These are phyloP conservation scores for Trichoderma sp. DNA, from an alignment of 2,329 filamentous ascomycete species.

Conservation along the genomic window DNA sequence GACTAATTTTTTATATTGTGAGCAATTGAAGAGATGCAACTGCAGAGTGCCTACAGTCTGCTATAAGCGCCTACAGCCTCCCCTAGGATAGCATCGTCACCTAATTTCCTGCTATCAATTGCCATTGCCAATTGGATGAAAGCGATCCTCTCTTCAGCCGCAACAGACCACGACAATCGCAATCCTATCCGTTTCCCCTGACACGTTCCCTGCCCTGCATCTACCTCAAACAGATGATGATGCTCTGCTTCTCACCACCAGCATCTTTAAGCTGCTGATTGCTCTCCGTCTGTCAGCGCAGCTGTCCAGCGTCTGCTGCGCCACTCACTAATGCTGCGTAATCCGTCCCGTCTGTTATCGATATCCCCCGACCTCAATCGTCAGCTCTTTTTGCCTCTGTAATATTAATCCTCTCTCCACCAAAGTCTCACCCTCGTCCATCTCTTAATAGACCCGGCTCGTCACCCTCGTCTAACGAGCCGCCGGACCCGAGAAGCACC, in stretches of 20 bases:
- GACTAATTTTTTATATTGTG: too few species aligned
- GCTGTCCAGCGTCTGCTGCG: not conserved
- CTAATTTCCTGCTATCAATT: too few species aligned
- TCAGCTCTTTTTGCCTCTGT: not conserved
- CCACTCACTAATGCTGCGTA: slow-evolving; percentile 15
- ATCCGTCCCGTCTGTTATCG: slow-evolving; percentile 17
- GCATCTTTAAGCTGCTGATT: not conserved
- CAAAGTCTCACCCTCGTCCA: slow-evolving; percentile 24
- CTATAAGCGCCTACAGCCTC: too few species aligned
- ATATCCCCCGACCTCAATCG: slow-evolving; percentile 14
- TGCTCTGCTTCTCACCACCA: not conserved
- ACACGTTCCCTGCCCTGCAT: too few species aligned
- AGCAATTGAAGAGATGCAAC: too few species aligned
- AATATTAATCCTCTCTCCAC: slow-evolving; percentile 13
- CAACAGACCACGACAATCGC: too few species aligned
- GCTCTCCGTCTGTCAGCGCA: not conserved
- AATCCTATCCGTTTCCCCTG: too few species aligned
- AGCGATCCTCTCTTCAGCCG: too few species aligned
- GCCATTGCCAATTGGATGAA: too few species aligned
- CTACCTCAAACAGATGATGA: too few species aligned
- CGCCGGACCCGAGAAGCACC: slow-evolving; percentile 16
- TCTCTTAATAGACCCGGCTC: slow-evolving; percentile 20
- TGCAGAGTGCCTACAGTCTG: too few species aligned
- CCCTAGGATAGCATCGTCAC: too few species aligned
- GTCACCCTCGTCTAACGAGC: slow-evolving; percentile 20